phyloP scores from a whole-genome alignment of 2,329 filamentous ascomycete genomes.

The Venturia carpophila region DNA sequence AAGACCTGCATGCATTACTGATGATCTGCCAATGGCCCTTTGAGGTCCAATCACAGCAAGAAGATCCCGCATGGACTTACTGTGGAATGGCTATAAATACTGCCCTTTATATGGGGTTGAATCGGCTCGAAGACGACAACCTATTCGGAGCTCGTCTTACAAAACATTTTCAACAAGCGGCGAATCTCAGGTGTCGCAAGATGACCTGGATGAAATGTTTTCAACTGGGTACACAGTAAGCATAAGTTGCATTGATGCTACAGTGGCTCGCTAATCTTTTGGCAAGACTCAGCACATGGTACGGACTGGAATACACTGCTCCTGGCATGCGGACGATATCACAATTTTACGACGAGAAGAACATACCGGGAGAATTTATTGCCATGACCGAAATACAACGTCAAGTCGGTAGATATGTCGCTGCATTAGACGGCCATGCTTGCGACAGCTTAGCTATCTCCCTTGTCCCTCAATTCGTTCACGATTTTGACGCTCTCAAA shows the following conservation, averaged over 20 bases:
- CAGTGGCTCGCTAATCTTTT: neutral
- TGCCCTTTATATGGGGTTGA: conserved; percentile 20
- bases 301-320: conserved; percentile 13
- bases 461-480: conserved; percentile 12
- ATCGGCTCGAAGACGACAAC: conserved; percentile 19
- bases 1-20: conserved; percentile 20
- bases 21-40: conserved; percentile 20
- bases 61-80: conserved; percentile 19
- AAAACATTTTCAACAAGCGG: neutral
- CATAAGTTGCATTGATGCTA: neutral
- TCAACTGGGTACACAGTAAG: conserved; percentile 16
- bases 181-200: conserved; percentile 5
- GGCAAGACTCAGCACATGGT: conserved; percentile 5
- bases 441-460: conserved; percentile 11
- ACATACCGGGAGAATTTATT: conserved; percentile 16
- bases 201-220: conserved; percentile 19
- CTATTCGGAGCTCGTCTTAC: conserved; percentile 15
- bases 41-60: conserved; percentile 14
- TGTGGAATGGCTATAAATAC: conserved; percentile 19
- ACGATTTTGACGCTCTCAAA: conserved; percentile 10
- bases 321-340: conserved; percentile 13
- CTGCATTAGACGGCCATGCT: conserved; percentile 13
- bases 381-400: conserved; percentile 20
- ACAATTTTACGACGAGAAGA: conserved; percentile 17
- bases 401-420: conserved; percentile 17